phyloP scores from a whole-genome alignment of 805 yeast species.

The Scheffersomyces amazonensis region DNA sequence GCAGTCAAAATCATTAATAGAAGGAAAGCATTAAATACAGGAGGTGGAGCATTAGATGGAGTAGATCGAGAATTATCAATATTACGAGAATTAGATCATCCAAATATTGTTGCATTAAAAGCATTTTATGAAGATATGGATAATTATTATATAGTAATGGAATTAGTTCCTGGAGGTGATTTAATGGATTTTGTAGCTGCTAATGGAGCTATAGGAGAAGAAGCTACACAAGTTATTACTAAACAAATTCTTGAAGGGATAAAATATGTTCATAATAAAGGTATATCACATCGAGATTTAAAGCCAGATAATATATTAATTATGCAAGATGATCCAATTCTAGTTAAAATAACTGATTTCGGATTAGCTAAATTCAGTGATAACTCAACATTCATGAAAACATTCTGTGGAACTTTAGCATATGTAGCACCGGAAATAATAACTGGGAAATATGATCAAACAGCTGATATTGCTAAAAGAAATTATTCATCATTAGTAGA shows the following conservation, averaged over 20 bases:
- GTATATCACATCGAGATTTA: constrained; percentile 93
- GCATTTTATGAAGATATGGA: constrained; percentile 84
- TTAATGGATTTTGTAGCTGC: constrained; percentile 96
- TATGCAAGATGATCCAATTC: constrained; percentile 85
- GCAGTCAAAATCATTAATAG: constrained; percentile 91
- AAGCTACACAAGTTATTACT: constrained; percentile 81
- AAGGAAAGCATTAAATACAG: constrained; percentile 64
- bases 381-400: constrained; percentile 81
- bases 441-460: constrained; percentile 49
- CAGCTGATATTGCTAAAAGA: constrained; percentile 13
- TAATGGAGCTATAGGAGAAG: constrained; percentile 89
- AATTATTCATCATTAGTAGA: constrained; percentile 85
- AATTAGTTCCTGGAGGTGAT: constrained; percentile 94
- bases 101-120: constrained; percentile 77
- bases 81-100: constrained; percentile 73
- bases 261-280: constrained; percentile 80
- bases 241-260: constrained; percentile 83
- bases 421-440: constrained; percentile 95
- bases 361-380: constrained; percentile 92
- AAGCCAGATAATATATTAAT: constrained; percentile 95
- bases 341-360: constrained; percentile 92
- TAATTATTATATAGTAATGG: constrained; percentile 88
- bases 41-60: constrained; percentile 65
- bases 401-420: constrained; percentile 96
- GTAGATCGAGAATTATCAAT: constrained; percentile 86